Evolutionary conservation across 768 basidiomycete genomes (phyloP), one percentile per base, ranked within the genome.

Genomic region (Podaxis sp.): DNA sequence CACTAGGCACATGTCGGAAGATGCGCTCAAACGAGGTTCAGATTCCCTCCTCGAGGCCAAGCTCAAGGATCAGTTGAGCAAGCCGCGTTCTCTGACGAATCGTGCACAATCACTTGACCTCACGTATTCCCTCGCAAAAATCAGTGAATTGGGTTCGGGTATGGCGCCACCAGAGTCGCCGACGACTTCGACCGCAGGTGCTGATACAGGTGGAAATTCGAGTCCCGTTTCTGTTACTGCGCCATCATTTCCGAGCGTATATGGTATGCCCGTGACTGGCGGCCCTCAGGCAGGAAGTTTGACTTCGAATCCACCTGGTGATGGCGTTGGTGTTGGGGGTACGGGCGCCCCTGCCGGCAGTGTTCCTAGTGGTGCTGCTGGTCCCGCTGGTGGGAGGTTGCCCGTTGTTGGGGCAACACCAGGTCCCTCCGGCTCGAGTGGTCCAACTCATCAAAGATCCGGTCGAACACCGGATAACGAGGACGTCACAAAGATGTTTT

Each of bases 21-120:
- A 93, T 68, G 84, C 88, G 1, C 72, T 89, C 67, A 92, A 93
- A 70, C 86, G 92, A 61, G 90, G 92, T 30, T 92, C 91, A 1
- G 92, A 95, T 74, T 90, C 93, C 19, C 78, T 93, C 46, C 79
- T 93, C 22, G 92, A 94, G 69, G 86, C 92, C 42, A 95, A 95
- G 72, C 73, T 95, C 51, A 92, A 90, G 75, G 90, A 92, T 63
- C 89, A 88, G 66, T 76, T 81, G 64, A 79, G 81, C 38, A 93
- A 93, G 75, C 91, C 92, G 4, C 88, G 93, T 53, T 89, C 92
- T 3, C 77, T 94, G 65, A 88, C 88, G 65, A 93, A 93, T 68
- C 89, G 94, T 17, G 94, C 94, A 0, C 94, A 96, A 72, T 93
- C 90, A 4, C 87, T 96, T 52, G 94, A 96, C 71, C 78, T 96